Evolutionary conservation across 2,329 filamentous ascomycete species (phyloP), one percentile per base, ranked within the genome.

Genomic region (Aspergillus bombycis): DNA sequence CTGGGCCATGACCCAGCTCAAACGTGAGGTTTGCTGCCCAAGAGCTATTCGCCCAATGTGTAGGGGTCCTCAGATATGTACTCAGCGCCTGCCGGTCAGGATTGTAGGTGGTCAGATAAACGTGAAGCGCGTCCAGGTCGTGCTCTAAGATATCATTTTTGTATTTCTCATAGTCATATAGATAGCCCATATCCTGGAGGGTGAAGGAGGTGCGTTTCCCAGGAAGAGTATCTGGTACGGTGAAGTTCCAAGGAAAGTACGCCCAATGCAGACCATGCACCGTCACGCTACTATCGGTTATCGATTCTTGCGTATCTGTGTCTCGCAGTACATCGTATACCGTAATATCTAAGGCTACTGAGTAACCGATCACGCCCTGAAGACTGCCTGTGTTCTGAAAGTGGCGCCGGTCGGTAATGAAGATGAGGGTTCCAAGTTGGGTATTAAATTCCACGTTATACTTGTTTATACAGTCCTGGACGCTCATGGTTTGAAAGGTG

Each of bases 381-480:
- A 53, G 5, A 41, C 53, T 63, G 16, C 14, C 14, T 10, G 48
- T 41, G 32, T 62, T 62, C 16, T 16, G 23, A 8, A 62, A 62
- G 12, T 55, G 34, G 19, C 28, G 30, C 8, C 62, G 38, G 19
- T 62, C 56, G 5, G 59, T 50, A 19, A 58, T 41, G 8, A 59
- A 43, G 1, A 64, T 21, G 16, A 62, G 48, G 2, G 62, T 62
- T 1, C 28, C 26, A 23, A 54, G 41, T 16, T 62, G 48, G 10
- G 58, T 64, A 55, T 64, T 62, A 7, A 45, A 64, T 14, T 64
- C 38, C 12, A 52, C 52, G 4, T 57, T 36, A 14, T 64, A 64
- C 28, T 38, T 48, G 8, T 62, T 23, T 19, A 64, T 12, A 26
- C 61, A 65, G 9, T 58, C 48, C 14, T 32, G 8, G 2, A 54